Evolutionary conservation across 2,329 filamentous ascomycete genomes (phyloP), one percentile per base, ranked within the genome.

Genomic region (Aciculosporium take): DNA sequence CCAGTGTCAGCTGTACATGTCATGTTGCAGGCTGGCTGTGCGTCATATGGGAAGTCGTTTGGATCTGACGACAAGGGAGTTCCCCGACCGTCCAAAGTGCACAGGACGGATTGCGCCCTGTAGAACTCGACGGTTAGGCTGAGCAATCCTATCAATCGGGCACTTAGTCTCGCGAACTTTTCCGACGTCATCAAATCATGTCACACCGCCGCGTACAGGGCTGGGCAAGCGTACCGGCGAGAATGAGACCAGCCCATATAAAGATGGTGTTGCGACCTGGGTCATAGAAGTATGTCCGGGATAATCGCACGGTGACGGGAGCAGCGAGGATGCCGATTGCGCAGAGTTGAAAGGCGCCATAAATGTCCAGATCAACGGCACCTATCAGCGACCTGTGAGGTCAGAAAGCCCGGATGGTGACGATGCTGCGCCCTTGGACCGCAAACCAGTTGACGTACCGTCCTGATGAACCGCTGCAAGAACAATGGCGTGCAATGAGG

Each of bases 301-400:
- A 81, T 33, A 77, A 55, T 46, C 69, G 66, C 18, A 78, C 75
- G 0, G 76, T 79, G 0, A 76, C 65, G 0, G 78, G 79, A 4
- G 74, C 78, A 1, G 75, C 73, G 4, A 83, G 49, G 13, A 81
- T 76, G 10, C 75, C 78, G 29, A 83, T 76, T 0, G 77, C 67
- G 44, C 78, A 82, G 0, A 81, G 54, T 48, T 83, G 79, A 46
- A 82, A 80, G 7, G 76, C 76, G 1, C 79, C 79, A 43, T 72
- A 83, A 3, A 82, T 63, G 48, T 83, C 79, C 69, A 83, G 73
- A 50, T 82, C 78, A 12, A 81, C 68, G 12, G 73, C 77, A 39
- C 62, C 76, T 79, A 43, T 20, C 44, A 1, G 12, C 3, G 18
- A 7, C 10, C 23, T 34, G n/a, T n/a, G 4, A 34, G 3, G 28